These are phyloP conservation scores for Claviceps maximensis DNA, from an alignment of 2,329 filamentous ascomycete species.

Conservation along the genomic window DNA sequence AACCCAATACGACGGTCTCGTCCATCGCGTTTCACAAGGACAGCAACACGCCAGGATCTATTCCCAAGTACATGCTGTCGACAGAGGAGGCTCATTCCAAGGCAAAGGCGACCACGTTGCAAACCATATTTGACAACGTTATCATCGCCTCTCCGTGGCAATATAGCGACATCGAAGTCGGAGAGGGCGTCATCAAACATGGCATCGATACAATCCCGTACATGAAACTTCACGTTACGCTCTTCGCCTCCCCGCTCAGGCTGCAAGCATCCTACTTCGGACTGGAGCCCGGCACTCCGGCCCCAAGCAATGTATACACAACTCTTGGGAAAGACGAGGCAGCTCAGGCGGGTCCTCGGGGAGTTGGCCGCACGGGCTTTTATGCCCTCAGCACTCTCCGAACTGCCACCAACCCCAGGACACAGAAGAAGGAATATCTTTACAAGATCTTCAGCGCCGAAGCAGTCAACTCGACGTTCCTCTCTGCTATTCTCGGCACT, in stretches of 20 bases:
- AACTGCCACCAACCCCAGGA: conserved; percentile 46
- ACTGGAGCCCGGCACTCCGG: conserved; percentile 38
- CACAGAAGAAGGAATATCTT: conserved; percentile 38
- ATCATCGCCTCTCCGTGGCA: conserved; percentile 77
- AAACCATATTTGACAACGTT: conserved; percentile 58
- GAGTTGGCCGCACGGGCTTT: conserved; percentile 64
- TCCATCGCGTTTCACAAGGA: conserved; percentile 39
- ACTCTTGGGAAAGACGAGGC: conserved; percentile 54
- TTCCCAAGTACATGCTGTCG: conserved; percentile 34
- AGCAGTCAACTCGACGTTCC: conserved; percentile 36
- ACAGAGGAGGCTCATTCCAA: conserved; percentile 16
- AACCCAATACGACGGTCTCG: conserved; percentile 55
- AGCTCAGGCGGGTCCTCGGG: conserved; percentile 34
- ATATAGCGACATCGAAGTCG: conserved; percentile 54
- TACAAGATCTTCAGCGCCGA: conserved; percentile 55
- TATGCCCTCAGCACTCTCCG: conserved; percentile 72
- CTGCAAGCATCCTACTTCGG: conserved; percentile 64
- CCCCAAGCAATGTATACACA: conserved; percentile 69
- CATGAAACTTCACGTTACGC: conserved; percentile 73
- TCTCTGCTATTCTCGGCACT: conserved; percentile 38
- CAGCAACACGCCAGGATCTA: conserved; percentile 23
- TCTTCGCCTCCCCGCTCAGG: conserved; percentile 67
- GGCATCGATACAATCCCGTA: conserved; percentile 73
- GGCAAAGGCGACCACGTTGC: conserved; percentile 25
- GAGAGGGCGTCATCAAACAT: conserved; percentile 53